These are phyloP conservation scores for Russula dissimulans DNA, from an alignment of 768 basidiomycete species.

Conservation along the genomic window DNA sequence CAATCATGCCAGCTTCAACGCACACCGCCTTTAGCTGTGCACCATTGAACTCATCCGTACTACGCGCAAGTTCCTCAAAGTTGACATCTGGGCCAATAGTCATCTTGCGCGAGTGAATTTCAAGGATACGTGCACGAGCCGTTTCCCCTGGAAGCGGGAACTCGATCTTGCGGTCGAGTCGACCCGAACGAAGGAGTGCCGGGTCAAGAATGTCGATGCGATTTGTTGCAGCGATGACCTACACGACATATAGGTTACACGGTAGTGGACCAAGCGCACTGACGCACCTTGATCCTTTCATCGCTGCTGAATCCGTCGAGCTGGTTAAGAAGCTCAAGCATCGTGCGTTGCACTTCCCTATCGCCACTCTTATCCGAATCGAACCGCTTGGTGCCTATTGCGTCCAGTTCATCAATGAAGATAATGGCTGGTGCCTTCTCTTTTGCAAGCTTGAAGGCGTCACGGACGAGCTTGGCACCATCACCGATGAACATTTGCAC, in stretches of 20 bases:
- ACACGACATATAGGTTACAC: neutral
- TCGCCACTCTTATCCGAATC: conserved; percentile 99
- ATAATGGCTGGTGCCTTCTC: conserved; percentile 99
- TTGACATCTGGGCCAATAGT: conserved; percentile 80
- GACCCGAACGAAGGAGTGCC: conserved; percentile 94
- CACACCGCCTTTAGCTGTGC: conserved; percentile 96
- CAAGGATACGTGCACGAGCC: conserved; percentile 91
- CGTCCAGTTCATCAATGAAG: conserved; percentile 97
- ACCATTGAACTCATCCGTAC: conserved; percentile 98
- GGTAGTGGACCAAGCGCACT: neutral
- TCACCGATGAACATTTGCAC: conserved; percentile 99
- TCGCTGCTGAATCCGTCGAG: conserved; percentile 96
- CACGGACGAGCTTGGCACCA: conserved; percentile 96
- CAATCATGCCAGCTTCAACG: conserved; percentile 99
- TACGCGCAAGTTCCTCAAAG: conserved; percentile 92
- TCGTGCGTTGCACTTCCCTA: conserved; percentile 99
- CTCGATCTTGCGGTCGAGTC: conserved; percentile 96
- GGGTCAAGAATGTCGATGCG: conserved; percentile 98
- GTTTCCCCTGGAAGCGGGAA: conserved; percentile 95
- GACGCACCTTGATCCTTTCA: conserved; percentile 85
- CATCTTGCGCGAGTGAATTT: conserved; percentile 98
- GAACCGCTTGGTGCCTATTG: conserved; percentile 98
- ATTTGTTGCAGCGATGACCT: conserved; percentile 99
- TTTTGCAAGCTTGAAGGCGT: conserved; percentile 96
- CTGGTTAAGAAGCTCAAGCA: conserved; percentile 97